Conservation (phyloP, 495 filamentous ascomycete genomes). For the Daldinia bambusicola region DNA sequence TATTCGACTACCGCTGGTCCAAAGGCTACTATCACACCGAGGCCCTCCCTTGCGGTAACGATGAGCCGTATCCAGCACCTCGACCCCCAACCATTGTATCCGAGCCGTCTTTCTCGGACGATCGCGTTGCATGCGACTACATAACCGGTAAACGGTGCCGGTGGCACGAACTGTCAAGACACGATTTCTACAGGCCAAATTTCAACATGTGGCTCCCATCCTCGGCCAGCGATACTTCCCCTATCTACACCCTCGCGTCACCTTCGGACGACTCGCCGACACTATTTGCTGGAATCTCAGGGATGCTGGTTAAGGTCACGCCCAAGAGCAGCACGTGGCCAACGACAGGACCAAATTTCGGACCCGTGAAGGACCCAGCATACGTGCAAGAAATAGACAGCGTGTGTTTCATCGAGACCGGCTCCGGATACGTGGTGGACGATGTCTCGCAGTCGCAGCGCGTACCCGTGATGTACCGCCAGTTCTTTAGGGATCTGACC, state of each 20-base stretch:
- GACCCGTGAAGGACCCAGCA: not conserved
- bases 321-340: conserved; percentile 31
- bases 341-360: not conserved
- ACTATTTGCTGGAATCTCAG: conserved; percentile 56
- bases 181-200: conserved; percentile 57
- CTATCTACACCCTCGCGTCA: conserved; percentile 56
- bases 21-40: conserved; percentile 57
- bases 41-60: conserved; percentile 51
- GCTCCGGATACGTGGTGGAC: conserved; percentile 11
- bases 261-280: conserved; percentile 55
- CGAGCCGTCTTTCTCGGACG: conserved; percentile 27
- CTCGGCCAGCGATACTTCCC: conserved; percentile 28
- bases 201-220: conserved; percentile 52
- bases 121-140: conserved; percentile 45
- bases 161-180: conserved; percentile 56
- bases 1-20: conserved; percentile 62
- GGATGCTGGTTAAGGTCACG: conserved; percentile 52
- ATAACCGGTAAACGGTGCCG: conserved; percentile 44
- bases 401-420: conserved; percentile 31
- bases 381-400: not conserved
- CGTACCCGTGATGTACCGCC: conserved; percentile 26
- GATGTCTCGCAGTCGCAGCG: conserved; percentile 19
- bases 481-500: not conserved
- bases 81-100: conserved; percentile 33
- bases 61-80: conserved; percentile 50